These are phyloP conservation scores for Phalaenopsis aphrodite DNA, from an alignment of 106 monocot genomes.

Conservation along the genomic window DNA sequence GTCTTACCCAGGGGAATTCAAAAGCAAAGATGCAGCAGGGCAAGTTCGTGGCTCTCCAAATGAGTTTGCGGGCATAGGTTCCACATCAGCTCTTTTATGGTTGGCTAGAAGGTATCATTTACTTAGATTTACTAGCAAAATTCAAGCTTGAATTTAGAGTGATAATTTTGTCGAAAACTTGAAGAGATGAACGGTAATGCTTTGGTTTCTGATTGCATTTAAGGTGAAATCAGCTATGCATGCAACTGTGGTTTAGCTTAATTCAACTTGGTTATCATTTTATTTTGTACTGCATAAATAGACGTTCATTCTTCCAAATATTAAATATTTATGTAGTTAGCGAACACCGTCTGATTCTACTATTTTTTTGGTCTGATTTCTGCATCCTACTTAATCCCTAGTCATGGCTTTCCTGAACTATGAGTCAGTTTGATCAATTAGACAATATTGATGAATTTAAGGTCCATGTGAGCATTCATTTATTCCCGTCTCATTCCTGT, in stretches of 20 bases:
- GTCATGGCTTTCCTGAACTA: too few species aligned
- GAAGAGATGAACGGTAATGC: not conserved
- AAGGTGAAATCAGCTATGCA: not conserved
- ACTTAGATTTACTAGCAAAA: not conserved
- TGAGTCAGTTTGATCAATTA: too few species aligned
- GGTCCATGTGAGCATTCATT: too few species aligned
- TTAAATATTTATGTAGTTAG: not conserved
- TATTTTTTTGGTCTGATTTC: too few species aligned
- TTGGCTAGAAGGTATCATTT: constrained; percentile 75
- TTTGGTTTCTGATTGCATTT: not conserved
- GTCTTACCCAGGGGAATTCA: constrained; percentile 99
- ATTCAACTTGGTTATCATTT: not conserved
- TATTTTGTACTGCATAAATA: not conserved
- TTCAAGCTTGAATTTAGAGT: not conserved
- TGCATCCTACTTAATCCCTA: too few species aligned
- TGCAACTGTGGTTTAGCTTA: not conserved
- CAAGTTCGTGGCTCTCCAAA: constrained; percentile 99
- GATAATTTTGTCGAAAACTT: not conserved
- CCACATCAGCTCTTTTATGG: constrained; percentile 98
- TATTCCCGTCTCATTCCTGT: too few species aligned
- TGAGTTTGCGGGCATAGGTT: constrained; percentile 88
- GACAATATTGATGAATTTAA: too few species aligned
- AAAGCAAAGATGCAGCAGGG: constrained; percentile 97
- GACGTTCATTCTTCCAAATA: not conserved
- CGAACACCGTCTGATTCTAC: not conserved